These are phyloP conservation scores for Neurospora africana DNA, from an alignment of 495 filamentous ascomycete species.

Conservation along the genomic window DNA sequence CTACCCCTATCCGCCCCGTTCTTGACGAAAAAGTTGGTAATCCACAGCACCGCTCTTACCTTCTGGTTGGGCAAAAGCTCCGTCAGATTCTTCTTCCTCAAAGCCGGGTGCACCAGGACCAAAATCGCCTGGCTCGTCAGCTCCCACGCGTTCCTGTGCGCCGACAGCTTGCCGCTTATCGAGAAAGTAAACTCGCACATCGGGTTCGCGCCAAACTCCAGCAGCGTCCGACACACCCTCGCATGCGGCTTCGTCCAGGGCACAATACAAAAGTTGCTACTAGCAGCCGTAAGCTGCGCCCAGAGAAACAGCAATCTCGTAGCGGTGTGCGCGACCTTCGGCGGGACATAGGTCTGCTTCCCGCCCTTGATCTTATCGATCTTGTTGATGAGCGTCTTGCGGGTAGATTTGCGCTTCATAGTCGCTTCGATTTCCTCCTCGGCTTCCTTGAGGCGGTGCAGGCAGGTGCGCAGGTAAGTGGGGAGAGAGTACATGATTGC, in stretches of 20 bases:
- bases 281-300: background rate
- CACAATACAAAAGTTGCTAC: background rate
- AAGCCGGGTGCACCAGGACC: background rate
- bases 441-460: background rate
- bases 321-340: background rate
- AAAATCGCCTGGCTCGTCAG: background rate
- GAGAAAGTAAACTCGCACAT: background rate
- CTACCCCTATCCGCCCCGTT: background rate
- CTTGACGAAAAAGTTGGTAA: background rate
- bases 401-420: background rate
- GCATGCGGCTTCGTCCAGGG: background rate
- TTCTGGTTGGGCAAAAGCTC: background rate
- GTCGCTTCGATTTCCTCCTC: background rate
- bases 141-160: background rate
- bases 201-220: background rate
- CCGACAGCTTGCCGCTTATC: background rate
- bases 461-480: background rate
- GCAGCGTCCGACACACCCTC: background rate
- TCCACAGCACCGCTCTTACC: background rate
- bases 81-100: background rate
- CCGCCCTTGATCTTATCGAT: background rate
- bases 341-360: background rate
- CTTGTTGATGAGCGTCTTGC: background rate
- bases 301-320: background rate
- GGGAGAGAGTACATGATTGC: background rate